phyloP scores from a whole-genome alignment of 2,329 filamentous ascomycete genomes.

The Venturia asperata region DNA sequence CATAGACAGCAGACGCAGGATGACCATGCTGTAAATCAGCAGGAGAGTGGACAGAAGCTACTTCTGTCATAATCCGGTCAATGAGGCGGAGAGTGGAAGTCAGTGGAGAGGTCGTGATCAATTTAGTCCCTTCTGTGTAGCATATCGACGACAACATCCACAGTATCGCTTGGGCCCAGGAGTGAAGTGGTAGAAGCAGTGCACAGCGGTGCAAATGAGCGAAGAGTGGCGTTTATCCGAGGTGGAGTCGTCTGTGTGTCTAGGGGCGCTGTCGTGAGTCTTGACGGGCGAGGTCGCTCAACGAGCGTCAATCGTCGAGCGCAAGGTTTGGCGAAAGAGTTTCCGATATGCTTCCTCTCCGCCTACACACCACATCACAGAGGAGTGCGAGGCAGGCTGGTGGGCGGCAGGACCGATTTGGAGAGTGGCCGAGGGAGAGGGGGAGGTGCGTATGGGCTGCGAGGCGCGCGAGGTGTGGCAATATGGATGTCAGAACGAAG shows the following conservation, averaged over 20 bases:
- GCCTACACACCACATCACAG: constrained; percentile 12
- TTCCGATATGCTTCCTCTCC: background rate
- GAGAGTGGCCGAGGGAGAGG: constrained; percentile 9
- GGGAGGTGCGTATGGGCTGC: background rate
- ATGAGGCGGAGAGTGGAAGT: constrained; percentile 25
- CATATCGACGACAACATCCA: constrained; percentile 20
- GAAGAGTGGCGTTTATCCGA: background rate
- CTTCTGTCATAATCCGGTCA: constrained; percentile 38
- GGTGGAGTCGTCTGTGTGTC: constrained; percentile 2
- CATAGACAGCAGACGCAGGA: constrained; percentile 27
- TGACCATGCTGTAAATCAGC: constrained; percentile 35
- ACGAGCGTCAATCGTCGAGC: constrained; percentile 8
- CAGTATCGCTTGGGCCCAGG: constrained; percentile 10
- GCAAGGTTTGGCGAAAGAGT: background rate
- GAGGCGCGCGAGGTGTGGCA: background rate
- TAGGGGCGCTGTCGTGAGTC: constrained; percentile 10
- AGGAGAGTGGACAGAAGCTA: constrained; percentile 36
- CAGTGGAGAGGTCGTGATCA: constrained; percentile 29
- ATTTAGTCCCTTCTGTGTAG: constrained; percentile 15
- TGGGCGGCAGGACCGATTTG: background rate
- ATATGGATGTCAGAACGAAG: constrained; percentile 15
- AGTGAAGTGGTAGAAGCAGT: background rate
- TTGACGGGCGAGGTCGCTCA: constrained; percentile 1
- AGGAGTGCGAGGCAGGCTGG: background rate
- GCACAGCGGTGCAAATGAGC: background rate